Evolutionary conservation across 495 filamentous ascomycete genomes (phyloP).

Genomic region (Aspergillus incahuasiensis): DNA sequence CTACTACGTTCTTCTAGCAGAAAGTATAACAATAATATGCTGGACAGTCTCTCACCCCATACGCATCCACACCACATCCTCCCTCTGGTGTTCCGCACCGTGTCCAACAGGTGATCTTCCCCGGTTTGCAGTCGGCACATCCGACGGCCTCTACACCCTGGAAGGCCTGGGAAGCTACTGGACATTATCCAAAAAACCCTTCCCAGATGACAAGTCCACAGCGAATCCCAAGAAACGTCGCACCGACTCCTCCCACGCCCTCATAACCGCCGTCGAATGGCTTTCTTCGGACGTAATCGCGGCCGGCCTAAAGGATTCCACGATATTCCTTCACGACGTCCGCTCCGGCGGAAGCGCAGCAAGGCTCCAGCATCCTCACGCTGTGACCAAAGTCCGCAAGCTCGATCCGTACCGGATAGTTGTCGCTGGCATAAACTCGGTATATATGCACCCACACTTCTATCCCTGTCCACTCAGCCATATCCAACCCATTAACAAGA

Average conservation of each 20-base stretch:
- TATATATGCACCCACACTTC: slow-evolving; percentile 15
- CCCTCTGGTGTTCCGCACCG: slow-evolving; percentile 37
- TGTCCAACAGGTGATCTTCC: slow-evolving; percentile 25
- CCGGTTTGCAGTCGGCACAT: slow-evolving; percentile 40
- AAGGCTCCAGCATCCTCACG: slow-evolving; percentile 32
- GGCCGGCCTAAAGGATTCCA: slow-evolving; percentile 33
- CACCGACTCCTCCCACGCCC: slow-evolving; percentile 27
- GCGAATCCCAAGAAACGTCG: slow-evolving; percentile 19
- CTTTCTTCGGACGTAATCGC: slow-evolving; percentile 34
- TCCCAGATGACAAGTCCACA: slow-evolving; percentile 19
- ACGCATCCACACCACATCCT: slow-evolving; percentile 25
- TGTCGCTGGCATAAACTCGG: slow-evolving; percentile 33
- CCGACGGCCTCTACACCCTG: slow-evolving; percentile 37
- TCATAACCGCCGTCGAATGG: slow-evolving; percentile 39
- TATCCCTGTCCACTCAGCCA: background rate
- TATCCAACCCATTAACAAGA: background rate
- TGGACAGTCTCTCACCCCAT: slow-evolving; percentile 28
- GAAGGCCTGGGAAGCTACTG: slow-evolving; percentile 28
- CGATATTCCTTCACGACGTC: slow-evolving; percentile 35
- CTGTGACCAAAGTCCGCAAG: slow-evolving; percentile 34
- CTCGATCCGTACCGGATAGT: slow-evolving; percentile 36
- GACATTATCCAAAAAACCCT: slow-evolving; percentile 30
- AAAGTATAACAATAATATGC: background rate
- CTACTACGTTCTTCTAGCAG: background rate
- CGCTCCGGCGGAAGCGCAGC: slow-evolving; percentile 30